A percentile compares a stretch with the other conserved stretches of the same genome.
phyloP scores from a whole-genome alignment of 768 basidiomycete species.

The Neoboletus brunneissimus region DNA sequence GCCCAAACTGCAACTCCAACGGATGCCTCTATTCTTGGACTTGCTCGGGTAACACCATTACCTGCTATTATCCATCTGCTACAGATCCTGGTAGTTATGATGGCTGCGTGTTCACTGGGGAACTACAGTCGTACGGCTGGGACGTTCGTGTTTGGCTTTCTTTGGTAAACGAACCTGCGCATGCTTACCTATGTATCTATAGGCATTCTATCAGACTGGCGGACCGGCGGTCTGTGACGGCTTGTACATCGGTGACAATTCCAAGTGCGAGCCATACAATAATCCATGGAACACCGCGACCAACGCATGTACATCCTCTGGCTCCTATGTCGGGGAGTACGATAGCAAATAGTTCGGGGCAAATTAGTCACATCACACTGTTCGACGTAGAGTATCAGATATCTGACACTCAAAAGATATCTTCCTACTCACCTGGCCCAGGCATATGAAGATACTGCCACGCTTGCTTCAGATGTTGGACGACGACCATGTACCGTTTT shows the following conservation, averaged over 20 bases:
- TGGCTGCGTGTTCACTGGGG: not conserved
- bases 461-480: too few relatives aligned
- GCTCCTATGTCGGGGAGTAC: too few relatives aligned
- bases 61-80: not conserved
- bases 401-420: too few relatives aligned
- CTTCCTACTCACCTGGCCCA: too few relatives aligned
- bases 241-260: not conserved
- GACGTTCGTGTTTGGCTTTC: not conserved
- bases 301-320: too few relatives aligned
- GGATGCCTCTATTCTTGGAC: constrained; percentile 9
- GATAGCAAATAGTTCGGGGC: too few relatives aligned
- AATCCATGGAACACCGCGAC: not conserved
- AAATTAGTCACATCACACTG: too few relatives aligned
- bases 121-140: too few relatives aligned
- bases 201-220: not conserved
- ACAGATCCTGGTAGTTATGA: not conserved
- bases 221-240: not conserved
- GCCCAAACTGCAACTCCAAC: not conserved
- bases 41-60: not conserved
- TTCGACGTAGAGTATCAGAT: too few relatives aligned
- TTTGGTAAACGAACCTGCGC: not conserved
- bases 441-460: too few relatives aligned
- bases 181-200: too few relatives aligned
- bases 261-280: constrained; percentile 1
- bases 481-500: too few relatives aligned